Conservation (phyloP, 1,284 basidiomycete genomes). For the Cystobasidium sp. region DNA sequence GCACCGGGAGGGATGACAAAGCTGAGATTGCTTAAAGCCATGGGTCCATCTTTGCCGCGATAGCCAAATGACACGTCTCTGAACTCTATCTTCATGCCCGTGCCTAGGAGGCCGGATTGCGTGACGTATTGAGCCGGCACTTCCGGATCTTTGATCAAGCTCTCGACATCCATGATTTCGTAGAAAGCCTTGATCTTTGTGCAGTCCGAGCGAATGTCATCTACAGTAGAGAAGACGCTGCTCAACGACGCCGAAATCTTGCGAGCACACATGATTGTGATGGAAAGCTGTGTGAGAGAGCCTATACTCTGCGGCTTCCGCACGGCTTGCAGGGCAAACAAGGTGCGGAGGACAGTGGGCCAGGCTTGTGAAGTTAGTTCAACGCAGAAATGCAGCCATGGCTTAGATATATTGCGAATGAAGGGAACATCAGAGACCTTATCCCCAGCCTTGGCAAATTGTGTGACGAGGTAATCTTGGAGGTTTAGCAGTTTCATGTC, state of each 20-base stretch:
- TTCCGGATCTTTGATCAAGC: background rate
- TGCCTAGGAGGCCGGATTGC: background rate
- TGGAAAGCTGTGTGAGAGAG: conserved; percentile 4
- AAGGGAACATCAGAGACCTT: background rate
- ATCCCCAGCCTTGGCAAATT: background rate
- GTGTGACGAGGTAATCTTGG: conserved; percentile 7
- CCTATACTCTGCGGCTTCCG: background rate
- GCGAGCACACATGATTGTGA: conserved; percentile 3
- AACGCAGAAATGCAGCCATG: conserved; percentile 3
- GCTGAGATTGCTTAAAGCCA: conserved; percentile 8
- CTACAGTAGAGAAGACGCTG: conserved; percentile 2
- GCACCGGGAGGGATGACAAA: conserved; percentile 13
- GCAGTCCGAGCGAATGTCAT: conserved; percentile 12
- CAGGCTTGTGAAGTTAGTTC: background rate
- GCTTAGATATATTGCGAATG: conserved; percentile 1
- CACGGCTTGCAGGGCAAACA: conserved; percentile 12
- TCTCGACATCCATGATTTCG: conserved; percentile 6
- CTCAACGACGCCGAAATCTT: background rate
- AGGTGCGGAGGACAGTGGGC: conserved; percentile 3
- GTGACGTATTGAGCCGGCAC: background rate
- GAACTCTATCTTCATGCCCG: conserved; percentile 24
- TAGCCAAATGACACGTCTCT: conserved; percentile 25
- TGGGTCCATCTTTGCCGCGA: background rate
- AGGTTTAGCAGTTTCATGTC: conserved; percentile 13
- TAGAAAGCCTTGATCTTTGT: conserved; percentile 16